These are phyloP conservation scores for Dothideomycetes sp. DNA, from an alignment of 2,329 filamentous ascomycete species.

Conservation along the genomic window DNA sequence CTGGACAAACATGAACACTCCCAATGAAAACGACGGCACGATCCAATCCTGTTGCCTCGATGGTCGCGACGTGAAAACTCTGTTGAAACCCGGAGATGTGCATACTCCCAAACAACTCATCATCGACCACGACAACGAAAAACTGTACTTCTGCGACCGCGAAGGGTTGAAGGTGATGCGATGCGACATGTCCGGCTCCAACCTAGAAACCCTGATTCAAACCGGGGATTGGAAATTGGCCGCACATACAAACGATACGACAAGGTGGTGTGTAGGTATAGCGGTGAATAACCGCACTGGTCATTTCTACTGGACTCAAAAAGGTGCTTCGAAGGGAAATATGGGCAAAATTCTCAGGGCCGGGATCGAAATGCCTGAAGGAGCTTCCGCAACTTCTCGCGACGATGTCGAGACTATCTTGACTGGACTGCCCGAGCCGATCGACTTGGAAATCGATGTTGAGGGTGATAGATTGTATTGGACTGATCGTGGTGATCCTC, in stretches of 20 bases:
- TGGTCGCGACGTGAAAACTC: constrained; percentile 22
- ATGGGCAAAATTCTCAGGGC: constrained; percentile 47
- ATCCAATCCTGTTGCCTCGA: constrained; percentile 15
- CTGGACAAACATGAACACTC: constrained; percentile 24
- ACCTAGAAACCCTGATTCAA: constrained; percentile 32
- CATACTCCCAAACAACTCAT: constrained; percentile 42
- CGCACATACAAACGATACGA: constrained; percentile 25
- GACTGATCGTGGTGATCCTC: constrained; percentile 51
- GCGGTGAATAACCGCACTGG: constrained; percentile 34
- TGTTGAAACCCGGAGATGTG: constrained; percentile 37
- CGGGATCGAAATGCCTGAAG: constrained; percentile 32
- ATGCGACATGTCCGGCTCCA: constrained; percentile 28
- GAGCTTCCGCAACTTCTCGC: constrained; percentile 27
- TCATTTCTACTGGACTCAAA: constrained; percentile 53
- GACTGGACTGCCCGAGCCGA: constrained; percentile 43
- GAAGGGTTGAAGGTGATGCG: constrained; percentile 32
- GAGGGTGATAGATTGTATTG: constrained; percentile 43
- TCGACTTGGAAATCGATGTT: constrained; percentile 49
- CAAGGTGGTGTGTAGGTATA: constrained; percentile 49
- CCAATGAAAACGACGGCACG: constrained; percentile 14
- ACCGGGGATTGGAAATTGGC: constrained; percentile 25
- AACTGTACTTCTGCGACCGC: constrained; percentile 37
- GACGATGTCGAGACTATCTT: constrained; percentile 38
- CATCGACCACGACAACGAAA: constrained; percentile 20
- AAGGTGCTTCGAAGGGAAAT: constrained; percentile 44